Evolutionary conservation across 164 flowering plant genomes (phyloP).

Genomic region (Dillenia turbinata): DNA sequence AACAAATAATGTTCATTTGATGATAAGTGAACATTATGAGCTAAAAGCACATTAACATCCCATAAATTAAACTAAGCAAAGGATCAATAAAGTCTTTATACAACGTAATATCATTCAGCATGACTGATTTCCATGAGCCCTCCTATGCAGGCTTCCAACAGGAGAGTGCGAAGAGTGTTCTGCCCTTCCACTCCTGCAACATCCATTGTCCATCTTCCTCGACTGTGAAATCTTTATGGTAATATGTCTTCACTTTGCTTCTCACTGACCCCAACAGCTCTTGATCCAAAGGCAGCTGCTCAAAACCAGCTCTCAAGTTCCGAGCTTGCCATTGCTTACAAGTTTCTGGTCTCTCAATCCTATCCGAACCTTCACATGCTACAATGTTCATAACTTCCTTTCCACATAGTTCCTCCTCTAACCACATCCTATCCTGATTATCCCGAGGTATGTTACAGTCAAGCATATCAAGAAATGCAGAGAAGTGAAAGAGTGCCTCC

Average conservation of each 20-base stretch:
- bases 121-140: too few relatives aligned
- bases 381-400: constrained; percentile 16
- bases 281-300: constrained; percentile 11
- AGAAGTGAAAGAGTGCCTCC: constrained; percentile 14
- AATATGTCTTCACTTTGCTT: constrained; percentile 4
- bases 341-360: constrained; percentile 1
- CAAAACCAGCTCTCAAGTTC: constrained; percentile 8
- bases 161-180: constrained; percentile 16
- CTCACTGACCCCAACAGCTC: constrained; percentile 5
- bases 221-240: constrained; percentile 17
- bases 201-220: constrained; percentile 21
- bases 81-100: too few relatives aligned
- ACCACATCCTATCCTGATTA: constrained; percentile 5
- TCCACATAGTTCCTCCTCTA: constrained; percentile 16
- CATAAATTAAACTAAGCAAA: too few relatives aligned
- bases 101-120: too few relatives aligned
- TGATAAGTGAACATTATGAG: too few relatives aligned
- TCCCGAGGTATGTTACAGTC: constrained; percentile 13
- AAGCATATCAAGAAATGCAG: constrained; percentile 12
- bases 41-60: too few relatives aligned
- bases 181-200: constrained; percentile 23
- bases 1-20: too few relatives aligned
- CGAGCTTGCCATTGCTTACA: constrained; percentile 19
- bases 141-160: constrained; percentile 10
- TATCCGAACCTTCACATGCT: constrained; percentile 19